These are phyloP conservation scores for Gossypium gossypioides DNA, from an alignment of 441 rosid genomes.

Conservation along the genomic window DNA sequence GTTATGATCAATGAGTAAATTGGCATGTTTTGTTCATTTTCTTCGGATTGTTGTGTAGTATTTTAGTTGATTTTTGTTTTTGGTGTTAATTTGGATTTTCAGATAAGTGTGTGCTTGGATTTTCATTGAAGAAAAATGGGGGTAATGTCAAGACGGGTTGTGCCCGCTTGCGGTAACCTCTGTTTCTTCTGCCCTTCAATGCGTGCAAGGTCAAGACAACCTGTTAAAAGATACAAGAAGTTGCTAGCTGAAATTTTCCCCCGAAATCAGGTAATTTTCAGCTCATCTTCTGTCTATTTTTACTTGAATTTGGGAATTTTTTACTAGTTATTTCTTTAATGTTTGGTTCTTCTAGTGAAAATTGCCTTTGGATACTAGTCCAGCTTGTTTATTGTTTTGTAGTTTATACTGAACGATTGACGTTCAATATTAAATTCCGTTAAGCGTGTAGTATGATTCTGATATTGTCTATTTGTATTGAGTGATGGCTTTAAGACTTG, in stretches of 20 bases:
- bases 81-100: conserved; percentile 11
- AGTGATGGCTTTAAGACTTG: neutral
- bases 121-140: conserved; percentile 43
- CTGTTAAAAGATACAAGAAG: conserved; percentile 87
- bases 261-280: conserved; percentile 54
- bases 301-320: neutral
- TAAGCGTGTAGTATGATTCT: neutral
- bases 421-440: neutral
- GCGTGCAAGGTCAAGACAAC: conserved; percentile 92
- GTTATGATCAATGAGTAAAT: conserved; percentile 12
- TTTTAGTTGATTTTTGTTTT: neutral
- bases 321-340: neutral
- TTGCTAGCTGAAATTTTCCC: conserved; percentile 73
- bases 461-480: neutral
- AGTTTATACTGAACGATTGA: neutral
- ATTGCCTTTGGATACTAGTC: neutral
- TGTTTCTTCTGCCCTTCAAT: conserved; percentile 86
- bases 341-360: neutral
- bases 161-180: conserved; percentile 86
- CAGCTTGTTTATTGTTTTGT: neutral
- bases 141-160: conserved; percentile 80
- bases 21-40: neutral
- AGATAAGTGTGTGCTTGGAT: conserved; percentile 22
- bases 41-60: neutral
- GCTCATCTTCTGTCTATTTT: neutral